phyloP scores from a whole-genome alignment of 2,329 filamentous ascomycete species.

The Aureobasidium mangrovei region DNA sequence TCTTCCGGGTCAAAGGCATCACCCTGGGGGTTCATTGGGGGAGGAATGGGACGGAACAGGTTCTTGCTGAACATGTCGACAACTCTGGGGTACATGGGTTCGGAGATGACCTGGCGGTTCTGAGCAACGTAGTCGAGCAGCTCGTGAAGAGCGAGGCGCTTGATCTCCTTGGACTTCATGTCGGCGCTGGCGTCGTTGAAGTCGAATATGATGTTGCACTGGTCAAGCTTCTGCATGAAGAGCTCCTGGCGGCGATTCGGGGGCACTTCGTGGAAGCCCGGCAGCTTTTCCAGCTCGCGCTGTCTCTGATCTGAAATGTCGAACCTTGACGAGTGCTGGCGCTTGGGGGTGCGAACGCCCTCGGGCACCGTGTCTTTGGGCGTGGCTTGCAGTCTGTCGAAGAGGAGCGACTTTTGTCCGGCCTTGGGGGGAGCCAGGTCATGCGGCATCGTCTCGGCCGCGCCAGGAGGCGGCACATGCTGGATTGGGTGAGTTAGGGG shows the following conservation, averaged over 20 bases:
- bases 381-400: constrained; percentile 81
- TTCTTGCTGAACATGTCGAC: constrained; percentile 99
- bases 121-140: constrained; percentile 97
- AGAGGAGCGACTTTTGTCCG: constrained; percentile 79
- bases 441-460: constrained; percentile 95
- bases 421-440: constrained; percentile 91
- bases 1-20: constrained; percentile 98
- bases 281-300: constrained; percentile 91
- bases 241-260: constrained; percentile 91
- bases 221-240: constrained; percentile 99
- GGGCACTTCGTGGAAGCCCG: constrained; percentile 94
- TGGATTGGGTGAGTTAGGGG: constrained; percentile 28
- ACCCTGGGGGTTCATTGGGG: constrained; percentile 93
- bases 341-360: constrained; percentile 86
- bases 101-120: constrained; percentile 95
- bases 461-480: constrained; percentile 88
- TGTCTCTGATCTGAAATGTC: constrained; percentile 87
- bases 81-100: constrained; percentile 96
- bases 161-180: constrained; percentile 99
- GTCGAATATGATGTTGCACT: constrained; percentile 99
- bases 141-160: constrained; percentile 89
- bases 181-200: constrained; percentile 97
- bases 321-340: constrained; percentile 95
- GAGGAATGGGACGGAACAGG: constrained; percentile 90
- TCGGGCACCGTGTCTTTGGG: constrained; percentile 88